phyloP scores from a whole-genome alignment of 257 asterid genomes.

The Solanum ossicruentum region DNA sequence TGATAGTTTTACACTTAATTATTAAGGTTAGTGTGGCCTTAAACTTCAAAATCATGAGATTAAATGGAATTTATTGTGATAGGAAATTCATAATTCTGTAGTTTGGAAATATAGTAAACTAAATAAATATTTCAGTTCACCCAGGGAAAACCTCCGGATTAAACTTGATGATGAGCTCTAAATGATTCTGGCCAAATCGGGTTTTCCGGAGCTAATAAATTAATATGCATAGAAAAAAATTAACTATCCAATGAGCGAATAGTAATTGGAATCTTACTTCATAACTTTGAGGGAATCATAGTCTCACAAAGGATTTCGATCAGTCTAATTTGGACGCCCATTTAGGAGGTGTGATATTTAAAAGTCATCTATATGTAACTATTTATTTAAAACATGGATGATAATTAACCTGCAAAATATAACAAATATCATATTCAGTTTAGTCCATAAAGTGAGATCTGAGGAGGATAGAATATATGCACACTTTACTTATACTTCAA shows the following conservation, averaged over 20 bases:
- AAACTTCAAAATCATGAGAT: no score
- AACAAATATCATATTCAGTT: background rate
- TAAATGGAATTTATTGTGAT: no score
- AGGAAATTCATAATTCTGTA: no score
- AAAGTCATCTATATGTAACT: background rate
- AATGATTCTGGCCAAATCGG: background rate
- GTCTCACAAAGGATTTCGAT: background rate
- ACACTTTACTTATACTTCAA: accelerated
- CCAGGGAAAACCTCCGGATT: background rate
- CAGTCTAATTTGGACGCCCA: background rate
- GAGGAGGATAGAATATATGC: background rate
- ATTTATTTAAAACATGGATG: background rate
- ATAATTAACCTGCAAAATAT: background rate
- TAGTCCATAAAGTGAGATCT: background rate
- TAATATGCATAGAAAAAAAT: background rate
- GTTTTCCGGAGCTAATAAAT: background rate
- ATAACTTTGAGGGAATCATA: background rate
- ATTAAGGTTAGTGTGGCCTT: no score
- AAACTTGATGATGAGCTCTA: background rate
- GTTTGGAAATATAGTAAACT: background rate
- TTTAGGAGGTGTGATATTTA: background rate
- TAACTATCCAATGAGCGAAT: background rate
- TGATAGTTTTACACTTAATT: no score
- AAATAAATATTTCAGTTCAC: background rate
- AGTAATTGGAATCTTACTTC: background rate